Base-by-base conservation (phyloP, 768 basidiomycete species). In the Amanita phalloides region DNA sequence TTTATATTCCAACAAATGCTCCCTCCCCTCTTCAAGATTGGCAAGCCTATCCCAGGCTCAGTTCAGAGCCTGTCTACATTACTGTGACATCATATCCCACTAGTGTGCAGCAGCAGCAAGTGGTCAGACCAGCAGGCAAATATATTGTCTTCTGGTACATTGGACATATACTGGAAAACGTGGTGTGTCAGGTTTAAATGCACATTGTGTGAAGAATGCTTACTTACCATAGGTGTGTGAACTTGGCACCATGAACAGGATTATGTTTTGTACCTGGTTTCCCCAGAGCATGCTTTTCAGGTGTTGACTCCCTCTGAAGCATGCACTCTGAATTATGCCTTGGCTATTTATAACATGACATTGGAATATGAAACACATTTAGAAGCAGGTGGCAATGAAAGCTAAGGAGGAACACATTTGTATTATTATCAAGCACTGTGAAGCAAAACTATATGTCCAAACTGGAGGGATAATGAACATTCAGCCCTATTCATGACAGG, bases 91-190 rank as follows among this genome's bases (percentile, higher is more conserved):
- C 61, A 0, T 76, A 68, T 63, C 46, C 53, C 2, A 14, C 48
- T 4, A 53, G 57, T 20, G 45, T 57, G 1, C 20, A 26, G 2
- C 55, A 58, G 17, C 45, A 57, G 1, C 17, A 25, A 1, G 23
- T 54, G 1, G 48, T 55, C 6, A 33, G 57, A 8, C 45, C 54
- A 14, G 71, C 73, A 10, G 73, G 75, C 1, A 73, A 80, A 56
- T 84, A 84, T 58, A 55, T 81, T 25, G 71, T 69, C 7, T 72
- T 70, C 43, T 84, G 75, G 76, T 81, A 72, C 55, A 69, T 73
- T 14, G 78, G 76, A 4, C 65, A 72, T 58, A 80, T 83, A 35
- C 54, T 68, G 0, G 71, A 64, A 5, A 71, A 78, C 53, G 78
- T 79, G 36, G 78, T 82, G 56, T 25, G 76, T 68, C 4, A 10